Evolutionary conservation across 2,329 filamentous ascomycete genomes (phyloP), one percentile per base, ranked within the genome.

Genomic region (Fusarium concolor): DNA sequence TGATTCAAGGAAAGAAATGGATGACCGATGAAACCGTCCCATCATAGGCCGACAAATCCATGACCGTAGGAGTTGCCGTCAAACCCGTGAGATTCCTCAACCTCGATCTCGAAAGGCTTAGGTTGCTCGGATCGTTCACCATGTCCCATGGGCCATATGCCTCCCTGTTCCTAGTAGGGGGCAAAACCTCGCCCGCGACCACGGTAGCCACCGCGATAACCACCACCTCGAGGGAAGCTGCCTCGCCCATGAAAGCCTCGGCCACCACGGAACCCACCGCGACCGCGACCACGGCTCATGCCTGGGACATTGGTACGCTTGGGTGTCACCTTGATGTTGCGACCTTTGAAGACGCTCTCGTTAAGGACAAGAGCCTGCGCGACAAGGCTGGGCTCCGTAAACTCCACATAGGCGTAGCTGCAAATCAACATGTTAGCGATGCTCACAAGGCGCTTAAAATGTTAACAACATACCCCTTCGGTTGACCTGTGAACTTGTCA

Each of bases 321-420:
- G 33, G 96, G 95, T 10, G 83, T 83, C 77, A 98, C 96, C 89
- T 99, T 99, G 79, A 99, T 89, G 79, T 96, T 96, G 75, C 96
- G 89, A 67, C 93, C 94, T 75, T 96, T 94, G 83, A 99, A 97
- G 59, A 96, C 86, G 79, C 94, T 97, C 82, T 99, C 96, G 79
- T 99, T 98, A 59, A 99, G 85, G 39, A 98, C 94, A 64, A 99
- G 87, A 26, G 96, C 96, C 79, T 97, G 93, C 46, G 93, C 93
- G 67, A 99, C 95, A 65, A 97, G 86, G 80, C 89, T 94, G 47
- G 96, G 94, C 82, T 98, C 96, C 63, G 93, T 91, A 78, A 99
- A 99, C 82, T 99, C 96, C 75, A 99, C 96, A 82, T 99, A 99
- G 76, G 96, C 96, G 83, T 99, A 99, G 70, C 94, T 97, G 81